phyloP scores from a whole-genome alignment of 1,284 basidiomycete species.

The Wallemia mellicola region DNA sequence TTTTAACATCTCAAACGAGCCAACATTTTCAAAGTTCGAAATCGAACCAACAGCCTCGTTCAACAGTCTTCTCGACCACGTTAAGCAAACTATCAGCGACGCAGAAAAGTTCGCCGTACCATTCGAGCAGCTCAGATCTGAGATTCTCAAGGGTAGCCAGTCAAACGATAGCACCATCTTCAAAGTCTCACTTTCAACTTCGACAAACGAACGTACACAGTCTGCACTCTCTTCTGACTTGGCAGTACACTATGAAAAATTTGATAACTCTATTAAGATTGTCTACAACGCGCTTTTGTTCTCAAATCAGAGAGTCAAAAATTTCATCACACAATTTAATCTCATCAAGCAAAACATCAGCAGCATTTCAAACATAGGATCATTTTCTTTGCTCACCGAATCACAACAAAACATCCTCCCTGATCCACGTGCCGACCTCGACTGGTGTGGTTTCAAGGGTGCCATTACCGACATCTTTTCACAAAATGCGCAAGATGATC shows the following conservation, averaged over 20 bases:
- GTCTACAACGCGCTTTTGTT: conserved; percentile 90
- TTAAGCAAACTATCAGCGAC: conserved; percentile 57
- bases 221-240: conserved; percentile 45
- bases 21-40: conserved; percentile 54
- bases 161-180: conserved; percentile 32
- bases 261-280: conserved; percentile 20
- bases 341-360: neutral
- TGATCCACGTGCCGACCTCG: conserved; percentile 56
- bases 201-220: conserved; percentile 26
- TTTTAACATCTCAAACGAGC: conserved; percentile 38
- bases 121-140: conserved; percentile 36
- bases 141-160: conserved; percentile 35
- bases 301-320: conserved; percentile 41
- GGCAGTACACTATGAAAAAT: conserved; percentile 22
- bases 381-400: conserved; percentile 49
- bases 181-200: conserved; percentile 49
- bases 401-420: conserved; percentile 43
- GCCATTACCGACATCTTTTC: conserved; percentile 85
- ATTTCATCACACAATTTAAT: conserved; percentile 45
- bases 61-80: conserved; percentile 61
- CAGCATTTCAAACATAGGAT: conserved; percentile 39
- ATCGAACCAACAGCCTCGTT: conserved; percentile 69
- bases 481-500: conserved; percentile 40
- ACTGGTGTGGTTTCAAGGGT: conserved; percentile 93
- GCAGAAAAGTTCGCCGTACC: conserved; percentile 58